Evolutionary conservation across 2,329 filamentous ascomycete species (phyloP).

Genomic region (Beauveria sp.): DNA sequence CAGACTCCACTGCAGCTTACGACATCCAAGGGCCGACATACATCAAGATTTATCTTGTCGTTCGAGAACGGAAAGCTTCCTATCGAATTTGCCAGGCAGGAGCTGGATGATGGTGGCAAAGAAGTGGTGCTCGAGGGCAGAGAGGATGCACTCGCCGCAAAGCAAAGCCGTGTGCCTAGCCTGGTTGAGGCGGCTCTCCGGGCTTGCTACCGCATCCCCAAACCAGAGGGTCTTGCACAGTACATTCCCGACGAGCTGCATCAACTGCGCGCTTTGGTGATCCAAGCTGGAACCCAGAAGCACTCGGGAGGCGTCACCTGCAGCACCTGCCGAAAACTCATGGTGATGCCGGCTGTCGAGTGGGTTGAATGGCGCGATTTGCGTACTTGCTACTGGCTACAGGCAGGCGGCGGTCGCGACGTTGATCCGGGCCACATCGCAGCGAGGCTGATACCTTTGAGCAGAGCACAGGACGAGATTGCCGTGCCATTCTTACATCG

Average conservation of each 20-base stretch:
- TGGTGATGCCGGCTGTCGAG: constrained; percentile 44
- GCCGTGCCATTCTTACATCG: constrained; percentile 39
- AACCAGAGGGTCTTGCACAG: constrained; percentile 34
- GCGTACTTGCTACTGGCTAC: constrained; percentile 15
- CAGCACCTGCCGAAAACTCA: constrained; percentile 40
- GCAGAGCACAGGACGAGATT: constrained; percentile 25
- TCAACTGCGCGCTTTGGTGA: constrained; percentile 33
- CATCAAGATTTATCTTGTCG: neutral
- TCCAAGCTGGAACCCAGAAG: constrained; percentile 32
- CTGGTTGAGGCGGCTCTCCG: constrained; percentile 44
- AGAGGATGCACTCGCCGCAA: neutral
- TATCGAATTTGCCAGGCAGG: constrained; percentile 14
- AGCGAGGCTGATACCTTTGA: constrained; percentile 19
- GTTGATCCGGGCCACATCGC: constrained; percentile 11
- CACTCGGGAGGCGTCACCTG: constrained; percentile 44
- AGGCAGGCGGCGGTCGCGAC: neutral
- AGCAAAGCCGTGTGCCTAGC: constrained; percentile 35
- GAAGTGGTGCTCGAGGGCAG: constrained; percentile 10
- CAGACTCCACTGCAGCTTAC: constrained; percentile 7
- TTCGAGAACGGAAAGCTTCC: constrained; percentile 9
- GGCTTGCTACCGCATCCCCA: constrained; percentile 35
- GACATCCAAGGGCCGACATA: constrained; percentile 5
- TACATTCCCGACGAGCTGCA: constrained; percentile 35
- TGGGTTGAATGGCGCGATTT: constrained; percentile 58
- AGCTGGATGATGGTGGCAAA: neutral